Conservation (phyloP, 192 early-diverging fungal species). For the Gamsiella multidivaricata region DNA sequence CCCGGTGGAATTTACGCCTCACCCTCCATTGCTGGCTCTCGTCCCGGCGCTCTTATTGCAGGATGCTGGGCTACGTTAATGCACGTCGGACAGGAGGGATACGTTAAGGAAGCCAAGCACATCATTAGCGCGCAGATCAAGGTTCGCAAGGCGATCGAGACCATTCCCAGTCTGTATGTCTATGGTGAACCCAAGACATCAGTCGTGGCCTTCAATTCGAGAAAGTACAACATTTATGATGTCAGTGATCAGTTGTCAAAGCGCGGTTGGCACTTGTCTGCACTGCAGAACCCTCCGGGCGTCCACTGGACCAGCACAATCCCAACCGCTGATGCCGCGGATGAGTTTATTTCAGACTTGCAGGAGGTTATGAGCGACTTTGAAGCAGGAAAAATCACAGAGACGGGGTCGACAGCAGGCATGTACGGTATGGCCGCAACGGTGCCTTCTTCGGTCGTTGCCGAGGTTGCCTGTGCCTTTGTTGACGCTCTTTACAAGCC, state of each 20-base stretch:
- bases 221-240: conserved; percentile 83
- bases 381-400: conserved; percentile 72
- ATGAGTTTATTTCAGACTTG: conserved; percentile 84
- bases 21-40: conserved; percentile 90
- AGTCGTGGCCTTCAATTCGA: conserved; percentile 87
- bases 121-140: conserved; percentile 75
- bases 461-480: conserved; percentile 88
- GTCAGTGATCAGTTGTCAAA: conserved; percentile 84
- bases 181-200: conserved; percentile 85
- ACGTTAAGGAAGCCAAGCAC: conserved; percentile 81
- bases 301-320: conserved; percentile 93
- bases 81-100: conserved; percentile 88
- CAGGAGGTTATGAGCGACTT: conserved; percentile 76
- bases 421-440: conserved; percentile 94
- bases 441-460: conserved; percentile 88
- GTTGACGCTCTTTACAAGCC: conserved; percentile 85
- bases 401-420: conserved; percentile 82
- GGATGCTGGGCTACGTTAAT: conserved; percentile 96
- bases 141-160: conserved; percentile 71
- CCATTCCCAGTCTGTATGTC: conserved; percentile 76
- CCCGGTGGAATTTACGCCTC: conserved; percentile 96
- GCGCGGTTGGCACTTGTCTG: conserved; percentile 88
- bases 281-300: conserved; percentile 88
- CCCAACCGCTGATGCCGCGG: conserved; percentile 74
- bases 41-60: conserved; percentile 92